phyloP scores from a whole-genome alignment of 2,329 filamentous ascomycete species.

The Alternaria sp. region DNA sequence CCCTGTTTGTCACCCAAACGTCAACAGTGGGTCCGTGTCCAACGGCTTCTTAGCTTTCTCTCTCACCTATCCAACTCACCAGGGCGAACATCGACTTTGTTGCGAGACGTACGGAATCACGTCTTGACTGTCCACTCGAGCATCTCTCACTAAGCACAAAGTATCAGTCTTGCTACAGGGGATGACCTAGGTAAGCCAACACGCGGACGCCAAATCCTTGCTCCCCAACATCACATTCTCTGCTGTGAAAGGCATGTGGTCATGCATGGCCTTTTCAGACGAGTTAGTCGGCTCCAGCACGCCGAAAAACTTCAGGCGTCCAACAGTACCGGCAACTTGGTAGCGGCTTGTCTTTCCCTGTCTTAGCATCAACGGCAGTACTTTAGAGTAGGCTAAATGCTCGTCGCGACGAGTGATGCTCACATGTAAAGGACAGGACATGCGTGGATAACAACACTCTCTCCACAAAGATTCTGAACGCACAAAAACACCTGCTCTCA shows the following conservation, averaged over 20 bases:
- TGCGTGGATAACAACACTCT: not conserved
- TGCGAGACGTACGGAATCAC: not conserved
- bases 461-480: not conserved
- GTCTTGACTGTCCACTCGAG: not conserved
- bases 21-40: constrained; percentile 7
- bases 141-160: not conserved
- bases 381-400: not conserved
- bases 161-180: not conserved
- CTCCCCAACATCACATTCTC: not conserved
- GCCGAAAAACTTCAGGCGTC: not conserved
- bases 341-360: constrained; percentile 3
- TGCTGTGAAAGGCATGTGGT: not conserved
- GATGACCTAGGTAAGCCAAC: not conserved
- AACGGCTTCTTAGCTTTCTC: constrained; percentile 1
- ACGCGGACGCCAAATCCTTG: not conserved
- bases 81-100: not conserved
- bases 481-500: not conserved
- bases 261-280: not conserved
- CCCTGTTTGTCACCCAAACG: constrained; percentile 10
- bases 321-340: not conserved
- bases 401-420: not conserved
- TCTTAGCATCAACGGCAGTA: constrained; percentile 4
- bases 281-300: not conserved
- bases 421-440: not conserved
- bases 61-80: not conserved